A percentile compares a stretch with the other conserved stretches of the same genome.
phyloP scores from a whole-genome alignment of 2,329 filamentous ascomycete genomes.

The Ilyonectria mors-panacis region DNA sequence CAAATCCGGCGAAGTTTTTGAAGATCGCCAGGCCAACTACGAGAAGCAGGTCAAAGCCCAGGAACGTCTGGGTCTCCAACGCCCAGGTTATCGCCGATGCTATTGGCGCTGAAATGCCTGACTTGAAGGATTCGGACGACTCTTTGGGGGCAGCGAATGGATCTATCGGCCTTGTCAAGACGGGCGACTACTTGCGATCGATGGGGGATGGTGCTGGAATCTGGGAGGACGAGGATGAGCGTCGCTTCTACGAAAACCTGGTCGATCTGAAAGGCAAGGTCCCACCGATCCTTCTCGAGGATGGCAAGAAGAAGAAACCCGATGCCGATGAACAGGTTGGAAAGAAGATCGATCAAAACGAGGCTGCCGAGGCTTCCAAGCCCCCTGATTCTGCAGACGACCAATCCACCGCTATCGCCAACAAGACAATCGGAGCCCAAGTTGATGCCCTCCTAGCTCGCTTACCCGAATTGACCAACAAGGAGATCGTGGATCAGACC shows the following conservation, averaged over 20 bases:
- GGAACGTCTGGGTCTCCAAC: slow-evolving; percentile 88
- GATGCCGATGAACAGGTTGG: slow-evolving; percentile 87
- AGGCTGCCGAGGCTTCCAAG: slow-evolving; percentile 67
- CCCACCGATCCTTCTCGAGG: slow-evolving; percentile 92
- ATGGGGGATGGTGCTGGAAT: slow-evolving; percentile 94
- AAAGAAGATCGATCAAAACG: slow-evolving; percentile 76
- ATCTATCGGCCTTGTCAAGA: slow-evolving; percentile 93
- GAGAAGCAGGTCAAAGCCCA: slow-evolving; percentile 94
- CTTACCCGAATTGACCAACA: slow-evolving; percentile 91
- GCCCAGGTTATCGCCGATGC: slow-evolving; percentile 92
- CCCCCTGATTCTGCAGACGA: slow-evolving; percentile 76
- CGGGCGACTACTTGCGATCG: slow-evolving; percentile 91
- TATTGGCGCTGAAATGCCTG: slow-evolving; percentile 92
- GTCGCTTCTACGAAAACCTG: slow-evolving; percentile 97
- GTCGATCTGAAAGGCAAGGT: slow-evolving; percentile 97
- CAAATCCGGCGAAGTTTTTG: slow-evolving; percentile 97
- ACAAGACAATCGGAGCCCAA: slow-evolving; percentile 97
- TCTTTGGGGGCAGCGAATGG: slow-evolving; percentile 76
- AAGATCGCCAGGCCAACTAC: slow-evolving; percentile 95
- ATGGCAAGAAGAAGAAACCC: slow-evolving; percentile 92
- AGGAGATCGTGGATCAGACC: slow-evolving; percentile 91
- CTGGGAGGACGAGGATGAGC: slow-evolving; percentile 98
- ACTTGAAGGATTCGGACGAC: slow-evolving; percentile 87
- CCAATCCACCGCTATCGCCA: slow-evolving; percentile 92
- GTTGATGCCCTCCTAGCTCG: slow-evolving; percentile 91